Evolutionary conservation across 1,284 basidiomycete genomes (phyloP), one percentile per base, ranked within the genome.

Genomic region (Porodaedalea pini): DNA sequence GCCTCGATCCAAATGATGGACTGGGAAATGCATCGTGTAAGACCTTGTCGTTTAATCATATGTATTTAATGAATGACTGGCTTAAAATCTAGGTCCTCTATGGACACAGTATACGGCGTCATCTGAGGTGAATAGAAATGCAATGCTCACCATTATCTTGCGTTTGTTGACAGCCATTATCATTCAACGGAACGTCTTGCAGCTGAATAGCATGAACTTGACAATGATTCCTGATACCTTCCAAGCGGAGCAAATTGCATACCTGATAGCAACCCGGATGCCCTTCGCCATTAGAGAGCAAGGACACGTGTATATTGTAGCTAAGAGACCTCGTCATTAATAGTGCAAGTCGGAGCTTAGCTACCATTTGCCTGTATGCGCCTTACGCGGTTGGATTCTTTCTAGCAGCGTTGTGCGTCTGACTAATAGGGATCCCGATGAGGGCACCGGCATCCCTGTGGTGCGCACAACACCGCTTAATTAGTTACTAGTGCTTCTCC

Each of bases 1-100:
- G 72, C 39, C 64, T 79, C 36, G 70, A 78, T 51, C 78, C 79
- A 4, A 81, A 81, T 59, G 79, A 81, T 58, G 74, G 73, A 4
- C 68, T 66, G 23, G 79, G 79, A 21, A 62, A 62, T 51, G 49
- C 52, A 57, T 51, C 25, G 55, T 59, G 41, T 56, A 54, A 23
- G 48, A 63, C 3, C 37, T 41, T 6, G 27, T 36, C 39, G 6
- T 34, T 40, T 36, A n/a, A 27, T 29, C 23, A 41, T 49, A n/a
- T 44, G 21, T 3, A 10, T 32, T 27, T 45, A 11, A 19, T 23
- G 3, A 23, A 3, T 4, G 17, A 11, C 37, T 32, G 27, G 17
- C 3, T 23, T 7, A 5, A 37, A 3, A 54, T 27, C 1, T 43
- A 76, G 74, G 74, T 27, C 73, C 75, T 8, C 53, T 57, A 11